Conservation (phyloP, 768 basidiomycete species). For the Galerina marginata region DNA sequence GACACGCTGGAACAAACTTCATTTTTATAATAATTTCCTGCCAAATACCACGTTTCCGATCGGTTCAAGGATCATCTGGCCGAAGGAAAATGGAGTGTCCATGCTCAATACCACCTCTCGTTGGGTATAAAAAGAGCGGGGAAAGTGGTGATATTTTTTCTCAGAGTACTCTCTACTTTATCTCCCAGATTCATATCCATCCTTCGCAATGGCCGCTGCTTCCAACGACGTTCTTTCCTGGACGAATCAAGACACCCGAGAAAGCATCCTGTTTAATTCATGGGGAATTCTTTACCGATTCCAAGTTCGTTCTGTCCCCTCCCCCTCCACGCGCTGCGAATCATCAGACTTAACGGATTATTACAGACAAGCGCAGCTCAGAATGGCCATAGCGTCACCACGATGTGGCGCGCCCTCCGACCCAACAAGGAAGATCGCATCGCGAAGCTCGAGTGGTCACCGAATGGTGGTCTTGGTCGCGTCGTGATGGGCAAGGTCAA, state of each 20-base stretch:
- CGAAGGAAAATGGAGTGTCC: constrained; percentile 41
- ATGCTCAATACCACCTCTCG: constrained; percentile 48
- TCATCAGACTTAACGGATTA: constrained; percentile 21
- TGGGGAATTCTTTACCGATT: constrained; percentile 86
- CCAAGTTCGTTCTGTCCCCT: constrained; percentile 52
- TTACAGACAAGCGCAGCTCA: constrained; percentile 68
- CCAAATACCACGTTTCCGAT: constrained; percentile 77
- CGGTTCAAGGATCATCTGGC: constrained; percentile 60
- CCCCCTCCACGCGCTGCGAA: not conserved
- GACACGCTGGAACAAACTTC: constrained; percentile 78
- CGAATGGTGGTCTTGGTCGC: constrained; percentile 83
- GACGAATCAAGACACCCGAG: constrained; percentile 86
- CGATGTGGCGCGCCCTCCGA: constrained; percentile 80
- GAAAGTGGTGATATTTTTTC: constrained; percentile 37
- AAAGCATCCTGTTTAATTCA: constrained; percentile 81
- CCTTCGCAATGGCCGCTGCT: constrained; percentile 37
- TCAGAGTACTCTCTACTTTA: constrained; percentile 27
- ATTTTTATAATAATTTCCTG: constrained; percentile 73
- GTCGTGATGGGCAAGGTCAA: constrained; percentile 84
- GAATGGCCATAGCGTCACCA: constrained; percentile 75
- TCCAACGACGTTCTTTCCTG: constrained; percentile 80
- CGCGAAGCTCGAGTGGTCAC: constrained; percentile 87
- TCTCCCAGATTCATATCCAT: constrained; percentile 27
- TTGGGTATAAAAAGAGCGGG: constrained; percentile 62
- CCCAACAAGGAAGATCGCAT: constrained; percentile 87